Percentiles rank a stretch among this genome's conserved stretches.
phyloP scores from a whole-genome alignment of 2,329 filamentous ascomycete species.

The Fusarium veterinarium region DNA sequence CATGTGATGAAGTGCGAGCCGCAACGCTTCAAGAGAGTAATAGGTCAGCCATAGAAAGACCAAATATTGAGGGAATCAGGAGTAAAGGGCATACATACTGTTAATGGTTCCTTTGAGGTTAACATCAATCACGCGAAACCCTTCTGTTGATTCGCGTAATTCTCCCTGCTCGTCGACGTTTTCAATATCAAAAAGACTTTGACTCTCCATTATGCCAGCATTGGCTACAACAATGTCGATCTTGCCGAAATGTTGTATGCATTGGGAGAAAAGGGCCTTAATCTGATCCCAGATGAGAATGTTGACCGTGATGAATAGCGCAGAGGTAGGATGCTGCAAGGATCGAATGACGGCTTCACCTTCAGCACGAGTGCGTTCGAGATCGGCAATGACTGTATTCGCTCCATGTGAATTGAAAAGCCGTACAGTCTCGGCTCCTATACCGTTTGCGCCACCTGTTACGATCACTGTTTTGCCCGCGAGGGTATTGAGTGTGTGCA shows the following conservation, averaged over 20 bases:
- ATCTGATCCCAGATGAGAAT: neutral
- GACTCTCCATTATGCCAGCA: neutral
- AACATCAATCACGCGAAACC: neutral
- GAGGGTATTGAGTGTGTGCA: fast-evolving
- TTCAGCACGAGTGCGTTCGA: neutral
- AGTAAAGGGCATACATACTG: neutral
- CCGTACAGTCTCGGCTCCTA: neutral
- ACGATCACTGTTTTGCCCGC: neutral
- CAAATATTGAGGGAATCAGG: fast-evolving
- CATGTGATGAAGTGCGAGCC: neutral
- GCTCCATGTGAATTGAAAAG: neutral
- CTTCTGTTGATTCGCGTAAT: neutral
- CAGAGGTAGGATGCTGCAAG: neutral
- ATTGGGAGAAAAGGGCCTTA: neutral
- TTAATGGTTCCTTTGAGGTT: neutral
- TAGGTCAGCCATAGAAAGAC: neutral
- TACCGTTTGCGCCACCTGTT: neutral
- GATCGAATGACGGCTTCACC: neutral
- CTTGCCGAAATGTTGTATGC: neutral
- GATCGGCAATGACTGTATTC: neutral
- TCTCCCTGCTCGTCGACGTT: neutral
- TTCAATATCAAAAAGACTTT: neutral
- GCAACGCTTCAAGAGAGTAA: neutral
- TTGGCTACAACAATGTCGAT: neutral
- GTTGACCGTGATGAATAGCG: neutral